A percentile compares a stretch with the other conserved stretches of the same genome.
Conservation (phyloP, 2,329 filamentous ascomycete genomes). For the Sporothrix humicola region DNA sequence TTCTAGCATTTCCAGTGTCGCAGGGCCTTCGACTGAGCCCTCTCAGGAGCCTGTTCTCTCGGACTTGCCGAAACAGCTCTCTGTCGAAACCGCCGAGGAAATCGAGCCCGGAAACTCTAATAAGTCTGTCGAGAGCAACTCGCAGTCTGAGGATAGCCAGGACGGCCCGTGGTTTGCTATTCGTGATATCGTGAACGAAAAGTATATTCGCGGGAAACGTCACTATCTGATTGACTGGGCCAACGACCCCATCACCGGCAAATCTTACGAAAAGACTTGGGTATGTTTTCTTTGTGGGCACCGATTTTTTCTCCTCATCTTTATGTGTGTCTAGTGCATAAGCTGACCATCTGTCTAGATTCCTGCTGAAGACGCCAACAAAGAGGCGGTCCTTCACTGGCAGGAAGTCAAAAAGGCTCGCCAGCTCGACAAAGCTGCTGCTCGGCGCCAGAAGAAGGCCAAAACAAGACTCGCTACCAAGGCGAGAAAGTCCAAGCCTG, state of each 20-base stretch:
- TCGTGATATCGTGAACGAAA: conserved; percentile 49
- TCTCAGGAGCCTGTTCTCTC: background rate
- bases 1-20: background rate
- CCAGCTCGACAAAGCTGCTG: background rate
- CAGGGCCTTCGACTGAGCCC: background rate
- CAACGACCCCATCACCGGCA: conserved; percentile 56
- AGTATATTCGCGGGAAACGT: conserved; percentile 41
- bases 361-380: conserved; percentile 42
- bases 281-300: conserved; percentile 44
- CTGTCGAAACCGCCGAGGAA: background rate
- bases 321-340: too few relatives aligned
- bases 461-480: background rate
- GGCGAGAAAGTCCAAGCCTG: background rate
- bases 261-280: conserved; percentile 58
- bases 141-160: background rate
- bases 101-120: background rate
- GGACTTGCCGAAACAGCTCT: background rate
- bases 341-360: conserved; percentile 17
- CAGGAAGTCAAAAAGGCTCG: conserved; percentile 33
- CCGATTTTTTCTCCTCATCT: background rate
- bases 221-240: conserved; percentile 65
- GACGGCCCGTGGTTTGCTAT: conserved; percentile 42
- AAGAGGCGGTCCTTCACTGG: conserved; percentile 43
- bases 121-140: background rate
- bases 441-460: background rate